Conservation (phyloP, 257 asterid genomes). For the Scutellaria minor region DNA sequence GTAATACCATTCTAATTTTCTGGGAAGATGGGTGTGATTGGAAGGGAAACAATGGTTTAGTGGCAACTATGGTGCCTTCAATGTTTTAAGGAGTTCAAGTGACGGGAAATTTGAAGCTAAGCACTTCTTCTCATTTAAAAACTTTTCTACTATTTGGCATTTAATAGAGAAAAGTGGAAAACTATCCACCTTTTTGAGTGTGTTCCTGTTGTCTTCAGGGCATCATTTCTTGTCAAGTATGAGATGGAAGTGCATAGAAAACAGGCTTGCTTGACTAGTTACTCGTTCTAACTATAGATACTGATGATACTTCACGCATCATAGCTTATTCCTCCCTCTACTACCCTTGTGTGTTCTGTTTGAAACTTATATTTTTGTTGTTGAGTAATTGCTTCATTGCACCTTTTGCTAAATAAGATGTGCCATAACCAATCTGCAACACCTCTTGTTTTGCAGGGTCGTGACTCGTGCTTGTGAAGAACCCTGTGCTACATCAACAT, state of each 20-base stretch:
- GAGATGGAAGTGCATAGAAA: background rate
- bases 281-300: background rate
- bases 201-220: background rate
- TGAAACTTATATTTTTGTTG: background rate
- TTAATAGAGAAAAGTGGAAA: slow-evolving; percentile 1
- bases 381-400: background rate
- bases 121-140: background rate
- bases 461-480: background rate
- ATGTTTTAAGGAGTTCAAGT: background rate
- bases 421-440: background rate
- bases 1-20: background rate
- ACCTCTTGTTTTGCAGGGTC: slow-evolving; percentile 33
- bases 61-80: slow-evolving; percentile 18
- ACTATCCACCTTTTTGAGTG: background rate
- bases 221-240: slow-evolving; percentile 13
- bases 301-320: background rate
- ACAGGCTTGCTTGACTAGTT: background rate
- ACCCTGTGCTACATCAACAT: background rate
- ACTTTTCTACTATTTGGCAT: background rate
- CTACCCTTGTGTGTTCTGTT: background rate
- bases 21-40: background rate
- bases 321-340: background rate
- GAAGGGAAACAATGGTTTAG: background rate
- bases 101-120: slow-evolving; percentile 11
- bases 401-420: background rate